Conservation (phyloP, 129 eudicot species). For the Sambucus nigra region DNA sequence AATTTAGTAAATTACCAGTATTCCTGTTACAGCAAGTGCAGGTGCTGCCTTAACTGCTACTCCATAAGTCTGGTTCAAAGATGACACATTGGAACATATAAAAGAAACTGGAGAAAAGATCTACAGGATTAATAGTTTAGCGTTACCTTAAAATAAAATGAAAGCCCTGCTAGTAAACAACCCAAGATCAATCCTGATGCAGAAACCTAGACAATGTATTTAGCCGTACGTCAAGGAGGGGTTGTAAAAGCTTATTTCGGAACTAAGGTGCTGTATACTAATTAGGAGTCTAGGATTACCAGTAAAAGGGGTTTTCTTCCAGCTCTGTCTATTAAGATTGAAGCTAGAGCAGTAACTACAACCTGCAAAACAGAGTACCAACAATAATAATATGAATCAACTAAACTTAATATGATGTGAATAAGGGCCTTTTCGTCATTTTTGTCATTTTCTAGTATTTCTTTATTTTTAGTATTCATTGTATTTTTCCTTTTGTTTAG, state of each 20-base stretch:
- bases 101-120: not conserved
- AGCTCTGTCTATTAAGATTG: conserved; percentile 74
- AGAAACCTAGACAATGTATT: conserved; percentile 29
- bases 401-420: too few relatives aligned
- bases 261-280: not conserved
- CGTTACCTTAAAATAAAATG: conserved; percentile 71
- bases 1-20: conserved; percentile 42
- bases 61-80: conserved; percentile 41
- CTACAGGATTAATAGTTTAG: not conserved
- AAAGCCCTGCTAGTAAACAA: conserved; percentile 25
- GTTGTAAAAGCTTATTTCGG: not conserved
- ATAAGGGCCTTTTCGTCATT: too few relatives aligned
- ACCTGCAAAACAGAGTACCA: conserved; percentile 22
- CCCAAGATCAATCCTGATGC: conserved; percentile 44
- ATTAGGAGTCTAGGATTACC: too few relatives aligned
- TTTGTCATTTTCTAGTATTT: too few relatives aligned
- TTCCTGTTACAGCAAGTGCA: conserved; percentile 67
- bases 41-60: conserved; percentile 51
- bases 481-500: too few relatives aligned
- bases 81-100: not conserved
- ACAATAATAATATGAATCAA: too few relatives aligned
- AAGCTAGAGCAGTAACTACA: conserved; percentile 56
- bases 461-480: too few relatives aligned
- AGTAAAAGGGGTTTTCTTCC: conserved; percentile 89
- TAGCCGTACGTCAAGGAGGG: not conserved